phyloP scores from a whole-genome alignment of 1,284 basidiomycete species.

The Ustilago trichophora region DNA sequence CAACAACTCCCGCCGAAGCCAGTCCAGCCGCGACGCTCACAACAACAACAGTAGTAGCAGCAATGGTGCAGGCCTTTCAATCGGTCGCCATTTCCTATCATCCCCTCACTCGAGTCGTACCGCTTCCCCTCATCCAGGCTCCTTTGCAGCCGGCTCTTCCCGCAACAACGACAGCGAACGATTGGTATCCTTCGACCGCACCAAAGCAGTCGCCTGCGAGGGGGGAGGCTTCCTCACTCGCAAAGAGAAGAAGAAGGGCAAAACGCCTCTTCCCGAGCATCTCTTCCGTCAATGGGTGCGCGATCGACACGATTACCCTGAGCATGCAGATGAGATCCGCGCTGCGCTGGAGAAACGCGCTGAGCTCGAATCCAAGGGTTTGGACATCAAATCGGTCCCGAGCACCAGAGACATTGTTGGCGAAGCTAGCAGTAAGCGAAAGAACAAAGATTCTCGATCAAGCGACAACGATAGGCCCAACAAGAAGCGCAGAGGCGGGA shows the following conservation, averaged over 20 bases:
- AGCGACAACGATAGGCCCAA: conserved; percentile 2
- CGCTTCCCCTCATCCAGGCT: conserved; percentile 8
- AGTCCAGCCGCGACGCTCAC: conserved; percentile 5
- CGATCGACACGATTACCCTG: conserved; percentile 15
- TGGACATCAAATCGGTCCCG: neutral
- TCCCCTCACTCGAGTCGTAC: conserved; percentile 5
- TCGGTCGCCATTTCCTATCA: conserved; percentile 16
- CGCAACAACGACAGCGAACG: neutral
- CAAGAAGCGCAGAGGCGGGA: conserved; percentile 9
- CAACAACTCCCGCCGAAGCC: conserved; percentile 3
- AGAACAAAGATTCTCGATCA: neutral
- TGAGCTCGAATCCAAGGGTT: conserved; percentile 9
- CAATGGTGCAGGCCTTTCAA: conserved; percentile 2
- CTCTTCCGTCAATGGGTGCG: conserved; percentile 22
- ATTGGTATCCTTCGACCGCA: conserved; percentile 15
- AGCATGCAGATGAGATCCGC: conserved; percentile 22
- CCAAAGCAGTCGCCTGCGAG: conserved; percentile 15
- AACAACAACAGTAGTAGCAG: neutral
- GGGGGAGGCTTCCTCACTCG: conserved; percentile 25
- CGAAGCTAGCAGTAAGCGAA: neutral
- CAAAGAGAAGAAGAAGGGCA: conserved; percentile 26
- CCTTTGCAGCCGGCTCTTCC: neutral
- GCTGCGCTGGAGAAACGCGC: conserved; percentile 14
- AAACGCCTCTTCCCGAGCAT: conserved; percentile 26
- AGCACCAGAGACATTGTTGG: conserved; percentile 16